Base-by-base conservation (phyloP, 192 early-diverging fungal species). In the Borealophlyctis nickersoniae region DNA sequence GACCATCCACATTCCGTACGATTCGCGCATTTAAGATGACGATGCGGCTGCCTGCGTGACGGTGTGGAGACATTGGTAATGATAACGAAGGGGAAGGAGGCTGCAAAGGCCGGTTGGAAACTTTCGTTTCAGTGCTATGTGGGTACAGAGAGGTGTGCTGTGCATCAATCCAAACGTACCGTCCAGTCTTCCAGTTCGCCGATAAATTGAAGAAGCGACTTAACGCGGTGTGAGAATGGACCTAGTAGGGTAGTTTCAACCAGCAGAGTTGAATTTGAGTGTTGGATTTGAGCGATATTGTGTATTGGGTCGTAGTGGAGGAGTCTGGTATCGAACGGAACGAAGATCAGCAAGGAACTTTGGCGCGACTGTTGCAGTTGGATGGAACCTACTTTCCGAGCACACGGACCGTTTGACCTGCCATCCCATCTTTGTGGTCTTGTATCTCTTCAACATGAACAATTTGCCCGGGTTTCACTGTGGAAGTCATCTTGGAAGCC, bases 211-310 rank as follows among this genome's bases (percentile, higher is more conserved):
- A 76, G 50, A 28, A 76, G 36, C 4, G 69, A 49, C 52, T 72
- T 76, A 7, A 57, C 4, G 4, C 59, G 48, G 52, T 76, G 64
- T 24, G 45, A 32, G 28, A 76, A 62, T 3, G 57, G 36, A 13
- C 74, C 74, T 29, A 76, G 66, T 14, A 76, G 74, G 4, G 52
- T 14, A 0, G 68, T 52, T 36, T 76, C 74, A 2, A 76, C 57
- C 3, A 68, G 36, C 30, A 76, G 65, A 24, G 23, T 36, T 2
- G 59, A 7, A 3, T 36, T 24, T 7, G 26, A 35, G 45, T 63
- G 62, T 33, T 62, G 52, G 27, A 73, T 69, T 45, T 45, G 39
- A 45, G 39, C 39, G 9, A 45, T 45, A 19, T 45, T 45, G 39
- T 45, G 7, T 19, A 45, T 19, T 13, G 39, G 39, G 39, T 45